Percentiles rank a stretch among this genome's conserved stretches.
Evolutionary conservation across 495 filamentous ascomycete species (phyloP).

Genomic region (Penicillium atrosanguineum): DNA sequence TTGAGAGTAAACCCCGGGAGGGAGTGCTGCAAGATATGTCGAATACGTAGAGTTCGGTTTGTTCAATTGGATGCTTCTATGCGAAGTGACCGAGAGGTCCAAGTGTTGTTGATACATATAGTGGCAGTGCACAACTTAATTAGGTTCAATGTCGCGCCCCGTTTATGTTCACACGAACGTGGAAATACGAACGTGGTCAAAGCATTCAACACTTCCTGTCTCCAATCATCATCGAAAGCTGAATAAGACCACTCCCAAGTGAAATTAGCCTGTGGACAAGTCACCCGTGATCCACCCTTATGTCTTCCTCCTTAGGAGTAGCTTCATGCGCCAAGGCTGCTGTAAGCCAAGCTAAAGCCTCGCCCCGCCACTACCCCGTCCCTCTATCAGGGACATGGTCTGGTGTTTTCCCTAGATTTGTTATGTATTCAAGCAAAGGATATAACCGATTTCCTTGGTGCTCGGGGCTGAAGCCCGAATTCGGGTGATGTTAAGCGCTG

Average conservation of each 20-base stretch:
- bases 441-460: too few species aligned
- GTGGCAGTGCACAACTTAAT: not conserved
- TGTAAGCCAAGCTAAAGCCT: not conserved
- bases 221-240: not conserved
- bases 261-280: not conserved
- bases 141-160: not conserved
- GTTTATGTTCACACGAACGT: not conserved
- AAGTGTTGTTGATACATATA: not conserved
- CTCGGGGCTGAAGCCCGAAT: too few species aligned
- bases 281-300: not conserved
- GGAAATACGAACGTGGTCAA: not conserved
- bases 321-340: not conserved
- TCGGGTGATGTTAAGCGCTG: too few species aligned
- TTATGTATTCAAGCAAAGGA: too few species aligned
- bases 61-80: too few species aligned
- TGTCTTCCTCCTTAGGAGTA: not conserved
- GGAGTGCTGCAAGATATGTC: too few species aligned
- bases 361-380: too few species aligned
- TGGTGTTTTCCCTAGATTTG: too few species aligned
- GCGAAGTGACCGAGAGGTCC: not conserved
- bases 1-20: too few species aligned
- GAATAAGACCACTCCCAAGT: not conserved
- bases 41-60: too few species aligned
- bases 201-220: not conserved
- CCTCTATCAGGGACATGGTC: too few species aligned